phyloP scores from a whole-genome alignment of 2,329 filamentous ascomycete genomes.

The Huntiella moniliformis region DNA sequence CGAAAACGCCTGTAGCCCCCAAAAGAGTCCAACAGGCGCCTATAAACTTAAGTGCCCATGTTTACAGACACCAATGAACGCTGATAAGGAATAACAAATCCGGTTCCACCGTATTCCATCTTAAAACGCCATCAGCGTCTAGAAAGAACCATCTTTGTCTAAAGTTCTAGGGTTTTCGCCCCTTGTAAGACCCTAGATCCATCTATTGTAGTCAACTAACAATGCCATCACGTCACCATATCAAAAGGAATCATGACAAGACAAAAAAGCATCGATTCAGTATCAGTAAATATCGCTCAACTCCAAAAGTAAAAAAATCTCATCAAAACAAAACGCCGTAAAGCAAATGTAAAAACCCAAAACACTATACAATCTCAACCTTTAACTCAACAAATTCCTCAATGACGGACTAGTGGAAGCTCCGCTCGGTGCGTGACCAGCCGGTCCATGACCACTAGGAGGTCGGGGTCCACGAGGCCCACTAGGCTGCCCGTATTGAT shows the following conservation, averaged over 20 bases:
- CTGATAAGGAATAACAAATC: background rate
- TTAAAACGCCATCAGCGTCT: too few relatives aligned
- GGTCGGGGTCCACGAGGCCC: constrained; percentile 24
- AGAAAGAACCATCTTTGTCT: too few relatives aligned
- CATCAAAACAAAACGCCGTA: background rate
- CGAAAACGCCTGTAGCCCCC: background rate
- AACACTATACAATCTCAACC: background rate
- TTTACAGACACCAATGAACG: too few relatives aligned
- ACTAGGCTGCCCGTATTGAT: background rate
- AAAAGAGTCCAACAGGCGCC: too few relatives aligned
- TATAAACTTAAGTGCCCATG: too few relatives aligned
- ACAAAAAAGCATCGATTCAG: background rate
- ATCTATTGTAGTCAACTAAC: background rate
- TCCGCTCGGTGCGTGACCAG: constrained; percentile 25
- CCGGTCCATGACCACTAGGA: constrained; percentile 31
- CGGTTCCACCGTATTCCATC: too few relatives aligned
- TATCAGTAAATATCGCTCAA: background rate
- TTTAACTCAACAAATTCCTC: constrained; percentile 50
- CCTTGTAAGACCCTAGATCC: too few relatives aligned
- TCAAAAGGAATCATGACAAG: background rate
- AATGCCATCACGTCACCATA: background rate
- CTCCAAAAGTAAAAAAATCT: background rate
- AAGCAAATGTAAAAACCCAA: background rate
- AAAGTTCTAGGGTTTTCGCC: too few relatives aligned
- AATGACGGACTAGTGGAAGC: constrained; percentile 47